Evolutionary conservation across 2,329 filamentous ascomycete genomes (phyloP), one percentile per base, ranked within the genome.

Genomic region (Aphanocladium album): DNA sequence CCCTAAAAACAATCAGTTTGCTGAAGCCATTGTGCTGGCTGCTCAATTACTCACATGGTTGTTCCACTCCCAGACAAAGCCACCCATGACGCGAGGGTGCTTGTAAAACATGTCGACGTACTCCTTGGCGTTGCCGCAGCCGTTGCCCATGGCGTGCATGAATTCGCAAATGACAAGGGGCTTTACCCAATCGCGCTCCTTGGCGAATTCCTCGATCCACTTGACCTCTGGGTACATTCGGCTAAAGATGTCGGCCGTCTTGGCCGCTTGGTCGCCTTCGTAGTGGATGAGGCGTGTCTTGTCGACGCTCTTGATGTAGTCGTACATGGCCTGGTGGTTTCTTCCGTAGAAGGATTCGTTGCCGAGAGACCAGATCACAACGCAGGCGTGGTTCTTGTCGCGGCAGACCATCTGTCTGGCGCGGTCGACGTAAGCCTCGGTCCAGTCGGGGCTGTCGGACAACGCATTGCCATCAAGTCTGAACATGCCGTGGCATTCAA

Each of bases 301-400:
- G 62, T 89, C 87, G 14, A 81, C 77, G 0, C 73, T 67, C 64
- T 83, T 85, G 66, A 86, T 82, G 70, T 79, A 85, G 4, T 86
- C 76, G 62, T 87, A 86, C 88, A 90, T 91, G 11, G 83, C 83
- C 53, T 79, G 79, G 60, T 88, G 85, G 62, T 90, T 90, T 1
- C 75, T 74, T 0, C 88, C 88, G 61, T 89, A 89, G 66, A 89
- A 90, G 0, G 87, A 80, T 68, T 90, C 88, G 61, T 90, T 91
- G 0, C 88, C 88, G 0, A 91, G 75, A 19, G 84, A 88, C 89
- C 88, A 91, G 56, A 90, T 82, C 49, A 90, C 82, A 3, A 91
- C 76, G 6, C 79, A 87, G 0, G 87, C 76, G 64, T 89, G 85
- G 57, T 90, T 80, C 64, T 77, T 79, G 63, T 79, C 77, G 12